These are phyloP conservation scores for Populus euphratica DNA, from an alignment of 345 rosid genomes.

Conservation along the genomic window DNA sequence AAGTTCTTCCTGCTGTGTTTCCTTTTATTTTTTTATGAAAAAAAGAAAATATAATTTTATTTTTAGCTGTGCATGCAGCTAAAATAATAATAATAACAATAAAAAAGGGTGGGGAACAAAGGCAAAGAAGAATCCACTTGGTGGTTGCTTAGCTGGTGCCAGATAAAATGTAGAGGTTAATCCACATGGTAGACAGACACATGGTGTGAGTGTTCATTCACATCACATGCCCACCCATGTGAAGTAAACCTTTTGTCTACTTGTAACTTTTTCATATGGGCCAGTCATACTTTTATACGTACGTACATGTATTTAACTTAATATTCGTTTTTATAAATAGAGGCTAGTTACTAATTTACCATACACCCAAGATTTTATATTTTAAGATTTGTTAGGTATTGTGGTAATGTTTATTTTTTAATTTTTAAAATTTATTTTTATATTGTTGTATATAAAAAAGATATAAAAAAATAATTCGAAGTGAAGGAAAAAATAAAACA, in stretches of 20 bases:
- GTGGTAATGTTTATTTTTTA: too few relatives aligned
- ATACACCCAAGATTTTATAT: too few relatives aligned
- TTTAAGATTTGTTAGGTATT: too few relatives aligned
- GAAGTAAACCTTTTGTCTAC: slow-evolving; percentile 39
- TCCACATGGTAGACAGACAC: slow-evolving; percentile 60
- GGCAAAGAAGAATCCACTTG: slow-evolving; percentile 18
- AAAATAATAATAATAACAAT: background rate
- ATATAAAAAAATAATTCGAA: too few relatives aligned
- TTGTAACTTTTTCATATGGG: slow-evolving; percentile 18
- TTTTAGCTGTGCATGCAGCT: background rate
- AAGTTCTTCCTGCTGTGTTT: slow-evolving; percentile 2
- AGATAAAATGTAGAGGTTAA: slow-evolving; percentile 49
- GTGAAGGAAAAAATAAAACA: too few relatives aligned
- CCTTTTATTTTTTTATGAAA: background rate
- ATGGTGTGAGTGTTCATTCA: slow-evolving; percentile 40
- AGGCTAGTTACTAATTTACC: too few relatives aligned
- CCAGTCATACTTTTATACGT: background rate
- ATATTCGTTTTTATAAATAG: too few relatives aligned
- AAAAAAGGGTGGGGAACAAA: background rate
- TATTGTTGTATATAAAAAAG: too few relatives aligned
- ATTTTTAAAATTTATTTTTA: too few relatives aligned
- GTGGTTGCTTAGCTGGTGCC: slow-evolving; percentile 63
- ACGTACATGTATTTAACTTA: too few relatives aligned
- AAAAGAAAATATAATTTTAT: background rate
- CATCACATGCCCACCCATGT: slow-evolving; percentile 51